Evolutionary conservation across 148 eudicot genomes (phyloP).

Genomic region (Suaeda aralocaspica): DNA sequence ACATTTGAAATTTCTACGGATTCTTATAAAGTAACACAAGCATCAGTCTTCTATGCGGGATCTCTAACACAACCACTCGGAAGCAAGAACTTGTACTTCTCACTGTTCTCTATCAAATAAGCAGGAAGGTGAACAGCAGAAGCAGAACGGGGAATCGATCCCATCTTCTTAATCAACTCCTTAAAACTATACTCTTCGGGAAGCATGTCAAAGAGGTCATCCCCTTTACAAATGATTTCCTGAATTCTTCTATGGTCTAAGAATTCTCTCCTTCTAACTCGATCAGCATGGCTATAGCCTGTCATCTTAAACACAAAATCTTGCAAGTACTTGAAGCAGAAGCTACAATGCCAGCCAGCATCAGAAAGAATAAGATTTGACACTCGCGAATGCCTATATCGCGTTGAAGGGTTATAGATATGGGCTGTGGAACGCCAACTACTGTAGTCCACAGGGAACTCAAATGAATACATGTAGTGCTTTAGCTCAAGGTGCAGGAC

Average conservation of each 20-base stretch:
- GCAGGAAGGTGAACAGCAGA: conserved; percentile 81
- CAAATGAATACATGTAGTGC: conserved; percentile 83
- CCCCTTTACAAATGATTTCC: conserved; percentile 54
- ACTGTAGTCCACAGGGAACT: conserved; percentile 79
- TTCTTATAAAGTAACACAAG: background rate
- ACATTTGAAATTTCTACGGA: background rate
- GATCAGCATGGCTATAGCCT: conserved; percentile 86
- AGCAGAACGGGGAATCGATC: conserved; percentile 58
- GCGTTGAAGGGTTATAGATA: conserved; percentile 38
- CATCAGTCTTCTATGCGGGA: conserved; percentile 6
- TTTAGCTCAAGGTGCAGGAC: conserved; percentile 66
- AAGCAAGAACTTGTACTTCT: conserved; percentile 65
- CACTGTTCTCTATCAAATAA: conserved; percentile 62
- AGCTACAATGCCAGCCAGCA: conserved; percentile 97
- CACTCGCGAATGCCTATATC: conserved; percentile 61
- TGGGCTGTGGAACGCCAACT: conserved; percentile 81
- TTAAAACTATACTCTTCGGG: conserved; percentile 79
- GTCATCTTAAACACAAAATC: conserved; percentile 90
- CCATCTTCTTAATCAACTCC: conserved; percentile 76
- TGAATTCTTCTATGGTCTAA: conserved; percentile 57
- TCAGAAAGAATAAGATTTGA: conserved; percentile 60
- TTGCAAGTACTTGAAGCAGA: conserved; percentile 55
- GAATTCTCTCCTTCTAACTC: conserved; percentile 58
- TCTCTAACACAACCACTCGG: conserved; percentile 84
- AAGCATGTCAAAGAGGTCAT: conserved; percentile 80